A percentile compares a stretch with the other conserved stretches of the same genome.
Conservation (phyloP, 805 yeast genomes). For the Wickerhamomyces sydowiorum region DNA sequence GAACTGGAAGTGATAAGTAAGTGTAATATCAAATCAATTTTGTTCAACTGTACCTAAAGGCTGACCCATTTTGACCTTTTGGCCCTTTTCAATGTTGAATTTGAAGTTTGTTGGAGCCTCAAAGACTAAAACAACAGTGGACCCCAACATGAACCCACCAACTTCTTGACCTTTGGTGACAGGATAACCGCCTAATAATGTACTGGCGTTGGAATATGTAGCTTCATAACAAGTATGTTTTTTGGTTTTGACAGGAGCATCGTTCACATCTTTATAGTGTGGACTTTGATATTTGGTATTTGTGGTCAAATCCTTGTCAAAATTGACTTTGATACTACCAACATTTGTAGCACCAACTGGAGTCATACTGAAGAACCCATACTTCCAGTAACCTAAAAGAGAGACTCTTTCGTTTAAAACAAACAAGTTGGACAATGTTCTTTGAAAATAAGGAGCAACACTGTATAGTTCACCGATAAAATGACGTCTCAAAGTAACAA, state of each 20-base stretch:
- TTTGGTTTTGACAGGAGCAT: slow-evolving; percentile 35
- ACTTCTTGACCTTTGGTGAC: slow-evolving; percentile 87
- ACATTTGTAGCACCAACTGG: slow-evolving; percentile 99
- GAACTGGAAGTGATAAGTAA: too few species aligned
- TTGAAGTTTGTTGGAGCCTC: slow-evolving; percentile 86
- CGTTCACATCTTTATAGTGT: slow-evolving; percentile 15
- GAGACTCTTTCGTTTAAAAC: slow-evolving; percentile 95
- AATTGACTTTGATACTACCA: slow-evolving; percentile 87
- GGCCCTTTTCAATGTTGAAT: slow-evolving; percentile 66
- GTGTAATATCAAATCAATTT: too few species aligned
- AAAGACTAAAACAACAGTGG: slow-evolving; percentile 93
- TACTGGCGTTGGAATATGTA: slow-evolving; percentile 75
- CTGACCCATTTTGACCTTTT: slow-evolving; percentile 82
- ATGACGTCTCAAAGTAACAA: slow-evolving; percentile 86
- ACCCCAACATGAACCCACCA: slow-evolving; percentile 95
- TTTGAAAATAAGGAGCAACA: slow-evolving; percentile 95
- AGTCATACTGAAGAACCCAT: slow-evolving; percentile 97
- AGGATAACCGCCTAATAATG: slow-evolving; percentile 79
- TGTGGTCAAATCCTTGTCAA: slow-evolving; percentile 85
- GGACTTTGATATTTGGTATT: slow-evolving; percentile 60
- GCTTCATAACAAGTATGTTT: slow-evolving; percentile 92
- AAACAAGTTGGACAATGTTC: slow-evolving; percentile 77
- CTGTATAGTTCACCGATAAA: slow-evolving; percentile 93
- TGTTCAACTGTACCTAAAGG: slow-evolving; percentile 49
- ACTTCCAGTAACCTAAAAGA: slow-evolving; percentile 88